Conservation (phyloP, 2,329 filamentous ascomycete species). For the Pseudocercospora crystallina region DNA sequence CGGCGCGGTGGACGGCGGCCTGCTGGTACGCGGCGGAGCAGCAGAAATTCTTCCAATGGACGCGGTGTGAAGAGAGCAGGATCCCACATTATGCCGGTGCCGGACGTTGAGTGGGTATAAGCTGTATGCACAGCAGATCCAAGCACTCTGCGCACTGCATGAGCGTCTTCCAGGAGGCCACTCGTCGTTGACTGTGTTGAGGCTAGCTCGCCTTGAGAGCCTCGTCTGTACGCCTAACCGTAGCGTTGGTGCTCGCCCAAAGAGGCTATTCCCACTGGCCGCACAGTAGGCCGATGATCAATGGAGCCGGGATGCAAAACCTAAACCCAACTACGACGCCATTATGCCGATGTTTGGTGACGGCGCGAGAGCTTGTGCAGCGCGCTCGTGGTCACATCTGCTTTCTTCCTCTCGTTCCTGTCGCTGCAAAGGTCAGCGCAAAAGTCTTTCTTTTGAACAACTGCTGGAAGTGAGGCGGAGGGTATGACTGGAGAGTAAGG, state of each 20-base stretch:
- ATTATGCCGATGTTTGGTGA: slow-evolving; percentile 7
- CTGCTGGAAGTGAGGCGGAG: no score
- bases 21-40: slow-evolving; percentile 2
- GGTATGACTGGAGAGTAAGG: no score
- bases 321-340: slow-evolving; percentile 15
- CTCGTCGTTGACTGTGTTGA: slow-evolving; percentile 2
- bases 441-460: neutral
- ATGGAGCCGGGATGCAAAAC: slow-evolving; percentile 11
- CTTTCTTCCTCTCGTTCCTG: neutral
- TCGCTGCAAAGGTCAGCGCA: neutral
- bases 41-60: neutral
- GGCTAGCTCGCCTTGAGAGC: slow-evolving; percentile 2
- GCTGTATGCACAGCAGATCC: neutral
- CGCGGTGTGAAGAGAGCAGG: neutral
- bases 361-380: slow-evolving; percentile 15
- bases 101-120: neutral
- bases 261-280: slow-evolving; percentile 10
- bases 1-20: neutral
- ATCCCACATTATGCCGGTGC: neutral
- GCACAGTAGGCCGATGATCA: slow-evolving; percentile 16
- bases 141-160: neutral
- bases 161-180: neutral
- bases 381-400: slow-evolving; percentile 10
- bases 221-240: slow-evolving; percentile 3
- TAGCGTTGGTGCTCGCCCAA: slow-evolving; percentile 11